Conservation (phyloP, 1,284 basidiomycete species). For the Leccinum subrobustum region DNA sequence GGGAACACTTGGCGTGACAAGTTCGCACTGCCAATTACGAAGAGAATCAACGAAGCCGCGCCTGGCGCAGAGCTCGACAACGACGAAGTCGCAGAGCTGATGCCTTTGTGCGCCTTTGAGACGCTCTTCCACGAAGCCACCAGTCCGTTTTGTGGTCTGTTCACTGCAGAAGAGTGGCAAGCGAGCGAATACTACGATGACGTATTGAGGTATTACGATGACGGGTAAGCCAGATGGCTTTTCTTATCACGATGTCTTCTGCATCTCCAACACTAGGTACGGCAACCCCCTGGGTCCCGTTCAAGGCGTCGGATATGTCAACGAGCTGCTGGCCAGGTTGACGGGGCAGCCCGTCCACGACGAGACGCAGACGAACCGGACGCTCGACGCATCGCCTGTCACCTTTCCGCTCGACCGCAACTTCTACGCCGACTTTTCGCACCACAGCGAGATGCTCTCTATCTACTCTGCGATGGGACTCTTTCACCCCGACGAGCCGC, state of each 20-base stretch:
- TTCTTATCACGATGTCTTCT: background rate
- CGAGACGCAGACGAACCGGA: conserved; percentile 77
- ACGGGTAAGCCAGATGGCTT: conserved; percentile 44
- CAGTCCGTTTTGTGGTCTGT: conserved; percentile 74
- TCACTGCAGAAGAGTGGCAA: conserved; percentile 57
- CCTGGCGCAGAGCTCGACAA: conserved; percentile 61
- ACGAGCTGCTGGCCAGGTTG: background rate
- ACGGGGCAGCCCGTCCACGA: conserved; percentile 43
- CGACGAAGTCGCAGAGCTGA: conserved; percentile 59
- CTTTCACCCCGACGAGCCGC: conserved; percentile 47
- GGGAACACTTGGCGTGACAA: conserved; percentile 52
- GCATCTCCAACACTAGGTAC: conserved; percentile 43
- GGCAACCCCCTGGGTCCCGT: conserved; percentile 66
- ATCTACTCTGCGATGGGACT: conserved; percentile 75
- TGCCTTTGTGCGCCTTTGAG: conserved; percentile 80
- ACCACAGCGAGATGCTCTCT: conserved; percentile 80
- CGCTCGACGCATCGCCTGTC: conserved; percentile 59
- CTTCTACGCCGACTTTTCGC: conserved; percentile 78
- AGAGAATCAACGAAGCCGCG: conserved; percentile 58
- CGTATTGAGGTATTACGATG: conserved; percentile 75
- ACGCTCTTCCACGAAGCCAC: conserved; percentile 51
- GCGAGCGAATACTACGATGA: conserved; percentile 71
- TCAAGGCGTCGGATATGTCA: background rate
- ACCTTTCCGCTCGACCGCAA: conserved; percentile 74
- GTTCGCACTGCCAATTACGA: conserved; percentile 57